Conservation (phyloP, 176 grass and related monocot genomes). For the Triticum monococcum region DNA sequence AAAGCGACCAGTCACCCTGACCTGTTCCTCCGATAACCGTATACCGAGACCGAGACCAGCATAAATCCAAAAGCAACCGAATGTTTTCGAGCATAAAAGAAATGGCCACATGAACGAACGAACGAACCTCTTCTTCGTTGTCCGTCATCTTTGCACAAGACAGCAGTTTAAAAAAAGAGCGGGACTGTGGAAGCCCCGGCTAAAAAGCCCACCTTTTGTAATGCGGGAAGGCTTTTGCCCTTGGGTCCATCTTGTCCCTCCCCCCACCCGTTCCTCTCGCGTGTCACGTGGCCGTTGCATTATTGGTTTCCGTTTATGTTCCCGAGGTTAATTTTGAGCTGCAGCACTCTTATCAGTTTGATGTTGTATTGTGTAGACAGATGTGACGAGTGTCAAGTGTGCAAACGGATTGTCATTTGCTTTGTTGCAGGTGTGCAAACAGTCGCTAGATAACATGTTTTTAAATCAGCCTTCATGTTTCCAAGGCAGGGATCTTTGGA, state of each 20-base stretch:
- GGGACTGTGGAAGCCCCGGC: constrained; percentile 29
- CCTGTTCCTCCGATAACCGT: constrained; percentile 1
- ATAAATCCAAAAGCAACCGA: background rate
- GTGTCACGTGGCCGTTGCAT: constrained; percentile 22
- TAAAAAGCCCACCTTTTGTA: constrained; percentile 66
- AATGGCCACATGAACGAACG: background rate
- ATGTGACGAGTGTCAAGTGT: no score
- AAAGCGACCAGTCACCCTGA: background rate
- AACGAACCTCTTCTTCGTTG: constrained; percentile 1
- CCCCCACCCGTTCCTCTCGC: background rate
- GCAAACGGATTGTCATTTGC: no score
- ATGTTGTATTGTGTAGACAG: background rate
- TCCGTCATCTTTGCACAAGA: constrained; percentile 30
- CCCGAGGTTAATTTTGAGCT: background rate
- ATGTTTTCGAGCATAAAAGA: background rate
- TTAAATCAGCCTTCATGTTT: no score
- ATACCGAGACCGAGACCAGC: background rate
- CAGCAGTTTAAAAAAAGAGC: constrained; percentile 31
- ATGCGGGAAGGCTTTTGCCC: constrained; percentile 35
- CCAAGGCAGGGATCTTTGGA: no score
- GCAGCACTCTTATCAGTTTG: background rate
- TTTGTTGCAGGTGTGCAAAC: no score
- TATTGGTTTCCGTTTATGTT: background rate
- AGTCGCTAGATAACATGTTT: no score
- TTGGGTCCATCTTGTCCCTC: constrained; percentile 44